Percentiles rank a stretch among this genome's conserved stretches.
These are phyloP conservation scores for Marasmius tenuissimus DNA, from an alignment of 1,284 basidiomycete species.

Conservation along the genomic window DNA sequence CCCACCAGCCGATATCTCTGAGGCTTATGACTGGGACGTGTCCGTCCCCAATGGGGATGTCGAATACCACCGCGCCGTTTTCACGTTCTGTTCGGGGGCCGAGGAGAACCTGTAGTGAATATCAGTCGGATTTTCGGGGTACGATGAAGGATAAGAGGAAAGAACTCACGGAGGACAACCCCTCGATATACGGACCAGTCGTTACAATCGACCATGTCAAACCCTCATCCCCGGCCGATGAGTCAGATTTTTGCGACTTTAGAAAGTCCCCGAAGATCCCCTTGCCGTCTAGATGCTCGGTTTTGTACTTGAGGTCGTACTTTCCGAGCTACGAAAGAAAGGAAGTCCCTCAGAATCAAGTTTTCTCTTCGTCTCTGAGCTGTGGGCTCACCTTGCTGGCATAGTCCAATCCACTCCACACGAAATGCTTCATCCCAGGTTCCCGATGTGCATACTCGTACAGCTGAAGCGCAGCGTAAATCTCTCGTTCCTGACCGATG, in stretches of 20 bases:
- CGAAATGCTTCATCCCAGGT: slow-evolving; percentile 38
- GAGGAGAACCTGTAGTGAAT: slow-evolving; percentile 34
- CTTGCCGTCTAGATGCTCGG: slow-evolving; percentile 44
- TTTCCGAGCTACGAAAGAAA: slow-evolving; percentile 29
- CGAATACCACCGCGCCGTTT: slow-evolving; percentile 45
- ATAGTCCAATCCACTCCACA: slow-evolving; percentile 50
- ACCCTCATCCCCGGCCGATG: slow-evolving; percentile 24
- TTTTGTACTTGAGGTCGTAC: slow-evolving; percentile 34
- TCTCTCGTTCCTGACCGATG: slow-evolving; percentile 43
- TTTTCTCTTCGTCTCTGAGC: not conserved
- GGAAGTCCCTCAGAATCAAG: not conserved
- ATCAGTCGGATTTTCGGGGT: not conserved
- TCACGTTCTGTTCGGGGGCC: slow-evolving; percentile 36
- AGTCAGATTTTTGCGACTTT: slow-evolving; percentile 38
- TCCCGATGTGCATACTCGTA: slow-evolving; percentile 46
- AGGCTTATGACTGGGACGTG: slow-evolving; percentile 45
- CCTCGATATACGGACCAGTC: slow-evolving; percentile 47
- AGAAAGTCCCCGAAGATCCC: slow-evolving; percentile 45
- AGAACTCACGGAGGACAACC: slow-evolving; percentile 33
- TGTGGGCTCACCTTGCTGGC: slow-evolving; percentile 34
- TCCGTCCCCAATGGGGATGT: slow-evolving; percentile 20
- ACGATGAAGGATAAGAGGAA: too few species aligned
- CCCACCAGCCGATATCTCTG: slow-evolving; percentile 48
- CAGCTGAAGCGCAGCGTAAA: slow-evolving; percentile 42
- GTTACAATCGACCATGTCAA: slow-evolving; percentile 42